Percentiles rank a stretch among this genome's conserved stretches.
These are phyloP conservation scores for Diaporthe capsici DNA, from an alignment of 2,329 filamentous ascomycete species.

Conservation along the genomic window DNA sequence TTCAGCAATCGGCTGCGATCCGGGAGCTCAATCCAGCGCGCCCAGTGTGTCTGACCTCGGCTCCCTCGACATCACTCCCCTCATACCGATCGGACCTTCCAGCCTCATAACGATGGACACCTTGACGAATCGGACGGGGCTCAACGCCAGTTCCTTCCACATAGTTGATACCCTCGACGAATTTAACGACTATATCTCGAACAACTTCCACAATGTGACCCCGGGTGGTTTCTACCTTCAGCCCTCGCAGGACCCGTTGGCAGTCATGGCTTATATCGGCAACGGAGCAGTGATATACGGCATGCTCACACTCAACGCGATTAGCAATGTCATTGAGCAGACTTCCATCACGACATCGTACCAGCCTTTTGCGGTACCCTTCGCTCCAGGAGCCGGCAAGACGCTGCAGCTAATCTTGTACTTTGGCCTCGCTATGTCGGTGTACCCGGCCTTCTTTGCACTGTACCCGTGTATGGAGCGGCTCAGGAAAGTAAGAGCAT, in stretches of 20 bases:
- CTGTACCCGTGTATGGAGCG: constrained; percentile 91
- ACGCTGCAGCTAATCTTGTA: constrained; percentile 86
- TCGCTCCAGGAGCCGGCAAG: constrained; percentile 76
- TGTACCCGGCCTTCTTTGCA: constrained; percentile 88
- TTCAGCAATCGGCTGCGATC: constrained; percentile 67
- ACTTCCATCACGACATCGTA: constrained; percentile 80
- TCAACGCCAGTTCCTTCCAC: constrained; percentile 35
- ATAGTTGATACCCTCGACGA: constrained; percentile 74
- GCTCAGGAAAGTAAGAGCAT: constrained; percentile 81
- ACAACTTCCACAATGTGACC: constrained; percentile 76
- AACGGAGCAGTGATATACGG: constrained; percentile 33
- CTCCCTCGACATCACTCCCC: constrained; percentile 50
- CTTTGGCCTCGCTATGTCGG: constrained; percentile 82
- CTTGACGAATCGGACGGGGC: constrained; percentile 33
- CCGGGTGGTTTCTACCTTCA: constrained; percentile 84
- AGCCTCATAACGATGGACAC: constrained; percentile 38
- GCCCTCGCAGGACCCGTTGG: constrained; percentile 33
- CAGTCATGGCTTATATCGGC: constrained; percentile 38
- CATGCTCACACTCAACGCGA: constrained; percentile 36
- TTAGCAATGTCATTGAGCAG: constrained; percentile 77
- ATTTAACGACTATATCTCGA: constrained; percentile 76
- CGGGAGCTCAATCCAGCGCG: constrained; percentile 55
- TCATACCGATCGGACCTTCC: constrained; percentile 60
- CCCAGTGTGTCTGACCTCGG: constrained; percentile 23
- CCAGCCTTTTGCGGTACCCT: constrained; percentile 82